Base-by-base conservation (phyloP, 257 asterid genomes). In the Echites panduratus region DNA sequence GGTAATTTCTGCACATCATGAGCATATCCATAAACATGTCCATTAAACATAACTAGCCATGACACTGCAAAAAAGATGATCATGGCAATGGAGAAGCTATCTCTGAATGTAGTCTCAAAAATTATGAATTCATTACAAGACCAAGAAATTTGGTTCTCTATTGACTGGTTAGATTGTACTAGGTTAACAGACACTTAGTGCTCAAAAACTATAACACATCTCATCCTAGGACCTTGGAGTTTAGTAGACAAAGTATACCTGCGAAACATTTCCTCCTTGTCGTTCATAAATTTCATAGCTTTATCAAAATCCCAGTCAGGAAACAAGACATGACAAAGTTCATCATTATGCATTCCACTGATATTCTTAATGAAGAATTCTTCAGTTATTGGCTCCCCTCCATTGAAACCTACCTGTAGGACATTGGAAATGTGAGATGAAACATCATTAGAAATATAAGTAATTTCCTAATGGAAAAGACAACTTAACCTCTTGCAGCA, bases 301-400 rank as follows among this genome's bases (percentile, higher is more conserved):
- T 70, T 87, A 61, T 80, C 71, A 1, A 85, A 76, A 35, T 90
- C 94, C 97, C 97, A 91, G 70, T 90, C 88, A 0, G 96, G 98
- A 61, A 90, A 87, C 64, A 90, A 88, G 67, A 86, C 79, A 19
- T 13, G 78, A 76, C 85, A 71, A 68, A 90, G 91, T 62, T 92
- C 94, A 70, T 87, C 96, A 66, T 90, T 92, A 68, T 90, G 98
- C 88, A 62, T 87, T 64, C 98, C 96, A 26, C 90, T 85, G 16
- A 87, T 88, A 71, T 67, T 81, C 72, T 85, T 81, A 12, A 87
- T 45, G 85, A 84, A 92, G 85, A 81, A 90, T 26, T 88, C 94
- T 85, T 92, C 92, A 22, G 79, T 83, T 70, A 90, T 90, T 47
- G 94, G 98, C 58, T 53, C 87, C 67, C 96, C 96, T 44, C 89